Base-by-base conservation (phyloP, 2,329 filamentous ascomycete genomes). In the Onygenales sp. region DNA sequence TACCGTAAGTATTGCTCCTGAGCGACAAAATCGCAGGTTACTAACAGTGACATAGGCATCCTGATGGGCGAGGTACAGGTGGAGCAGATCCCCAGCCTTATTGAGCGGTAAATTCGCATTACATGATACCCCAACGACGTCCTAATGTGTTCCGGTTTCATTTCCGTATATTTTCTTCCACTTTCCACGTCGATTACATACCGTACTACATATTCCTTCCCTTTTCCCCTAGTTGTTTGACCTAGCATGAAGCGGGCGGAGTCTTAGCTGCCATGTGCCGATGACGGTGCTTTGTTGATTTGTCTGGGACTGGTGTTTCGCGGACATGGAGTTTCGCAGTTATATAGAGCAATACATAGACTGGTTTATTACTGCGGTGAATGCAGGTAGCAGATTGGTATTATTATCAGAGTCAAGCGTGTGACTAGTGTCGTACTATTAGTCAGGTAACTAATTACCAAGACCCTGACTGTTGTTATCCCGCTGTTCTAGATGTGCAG, bases 81-180 rank as follows among this genome's bases (percentile, higher is more conserved):
- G 14, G 83, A 91, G 58, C 86, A 95, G 61, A 90, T 95, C 62
- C 89, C 90, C 27, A 75, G 78, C 54, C 76, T 93, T 53, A 81
- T 87, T 60, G 73, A 74, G 63, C 66, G 66, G 60, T 69, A 71
- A 67, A 62, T 9, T 39, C 36, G 9, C 9, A 39, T 39, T n/a
- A n/a, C 9, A n/a, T n/a, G 36, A 39, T n/a, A n/a, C 9, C 36
- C 21, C 21, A 27, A 27, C 21, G 21, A 27, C 21, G 21, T 27
- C 5, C 21, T 27, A 39, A 7, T 39, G 36, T 38, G 35, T 17
- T 17, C 17, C 17, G 17, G 17, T 17, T 17, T 17, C 17, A 17
- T 27, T 27, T 27, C 21, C 21, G 21, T 27, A 39, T 39, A 39
- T 39, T 39, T 39, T 7, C 36, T 39, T 5, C 36, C 3, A 27